Conservation (phyloP, 169 alveolate species). For the Plasmodium inui region DNA sequence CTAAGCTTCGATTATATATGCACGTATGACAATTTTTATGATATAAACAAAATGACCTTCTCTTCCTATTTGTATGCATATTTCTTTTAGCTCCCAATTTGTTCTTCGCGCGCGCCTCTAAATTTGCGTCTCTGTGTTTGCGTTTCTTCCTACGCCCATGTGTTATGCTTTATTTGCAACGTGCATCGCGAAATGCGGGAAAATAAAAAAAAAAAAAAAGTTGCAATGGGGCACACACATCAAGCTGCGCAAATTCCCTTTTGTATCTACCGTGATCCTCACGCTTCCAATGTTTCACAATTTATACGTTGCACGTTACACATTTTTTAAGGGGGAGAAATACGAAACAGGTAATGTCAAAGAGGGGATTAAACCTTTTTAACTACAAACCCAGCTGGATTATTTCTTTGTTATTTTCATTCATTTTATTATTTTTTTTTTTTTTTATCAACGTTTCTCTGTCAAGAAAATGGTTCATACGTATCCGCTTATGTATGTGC, state of each 20-base stretch:
- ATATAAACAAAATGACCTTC: slow-evolving; percentile 46
- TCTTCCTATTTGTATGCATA: slow-evolving; percentile 65
- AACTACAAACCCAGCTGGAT: not conserved
- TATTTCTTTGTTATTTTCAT: not conserved
- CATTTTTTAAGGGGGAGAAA: not conserved
- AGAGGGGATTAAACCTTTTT: not conserved
- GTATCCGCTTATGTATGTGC: not conserved
- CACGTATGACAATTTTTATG: slow-evolving; percentile 70
- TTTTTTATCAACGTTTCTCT: not conserved
- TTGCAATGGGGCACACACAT: not conserved
- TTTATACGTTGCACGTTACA: not conserved
- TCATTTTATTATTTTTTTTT: not conserved
- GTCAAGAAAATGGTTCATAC: not conserved
- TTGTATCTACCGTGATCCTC: not conserved
- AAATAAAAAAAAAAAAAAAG: not conserved
- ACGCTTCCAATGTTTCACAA: not conserved
- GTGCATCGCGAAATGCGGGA: not conserved
- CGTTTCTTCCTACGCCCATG: not conserved
- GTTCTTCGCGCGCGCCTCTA: not conserved
- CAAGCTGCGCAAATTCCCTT: not conserved
- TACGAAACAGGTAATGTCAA: not conserved
- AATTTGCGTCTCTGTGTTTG: not conserved
- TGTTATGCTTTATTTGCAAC: slow-evolving; percentile 1
- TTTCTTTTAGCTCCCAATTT: slow-evolving; percentile 37
- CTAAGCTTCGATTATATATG: slow-evolving; percentile 57